Evolutionary conservation across 2,329 filamentous ascomycete genomes (phyloP).

Genomic region (Beauveria sp.): DNA sequence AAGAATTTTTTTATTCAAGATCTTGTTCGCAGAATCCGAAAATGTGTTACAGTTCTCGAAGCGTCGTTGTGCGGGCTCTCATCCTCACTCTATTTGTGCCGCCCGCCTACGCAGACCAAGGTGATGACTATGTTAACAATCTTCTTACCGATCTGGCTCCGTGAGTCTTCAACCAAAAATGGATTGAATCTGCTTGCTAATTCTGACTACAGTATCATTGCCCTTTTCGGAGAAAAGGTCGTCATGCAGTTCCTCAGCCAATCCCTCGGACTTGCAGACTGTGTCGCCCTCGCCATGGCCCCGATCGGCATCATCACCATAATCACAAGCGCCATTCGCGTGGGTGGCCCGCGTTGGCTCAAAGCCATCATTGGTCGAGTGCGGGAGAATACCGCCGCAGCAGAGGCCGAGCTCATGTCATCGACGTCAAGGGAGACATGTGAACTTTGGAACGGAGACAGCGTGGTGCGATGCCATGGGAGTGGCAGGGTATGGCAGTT

Average conservation of each 20-base stretch:
- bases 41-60: too few species aligned
- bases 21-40: too few species aligned
- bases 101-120: too few species aligned
- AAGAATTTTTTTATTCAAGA: too few species aligned
- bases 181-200: too few species aligned
- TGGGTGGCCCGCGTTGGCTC: slow-evolving; percentile 14
- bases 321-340: slow-evolving; percentile 19
- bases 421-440: slow-evolving; percentile 23
- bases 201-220: background rate
- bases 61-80: too few species aligned
- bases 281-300: background rate
- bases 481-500: too few species aligned
- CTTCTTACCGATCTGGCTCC: too few species aligned
- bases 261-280: background rate
- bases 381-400: slow-evolving; percentile 15
- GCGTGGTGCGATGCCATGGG: too few species aligned
- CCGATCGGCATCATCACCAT: slow-evolving; percentile 22
- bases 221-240: background rate
- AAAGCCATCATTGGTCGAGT: slow-evolving; percentile 21
- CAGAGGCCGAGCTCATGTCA: slow-evolving; percentile 22
- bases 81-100: too few species aligned
- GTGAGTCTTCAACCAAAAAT: too few species aligned
- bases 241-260: background rate
- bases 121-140: too few species aligned
- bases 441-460: slow-evolving; percentile 18